A percentile compares a stretch with the other conserved stretches of the same genome.
Conservation (phyloP, 1,284 basidiomycete species). For the Apiotrichum sp. region DNA sequence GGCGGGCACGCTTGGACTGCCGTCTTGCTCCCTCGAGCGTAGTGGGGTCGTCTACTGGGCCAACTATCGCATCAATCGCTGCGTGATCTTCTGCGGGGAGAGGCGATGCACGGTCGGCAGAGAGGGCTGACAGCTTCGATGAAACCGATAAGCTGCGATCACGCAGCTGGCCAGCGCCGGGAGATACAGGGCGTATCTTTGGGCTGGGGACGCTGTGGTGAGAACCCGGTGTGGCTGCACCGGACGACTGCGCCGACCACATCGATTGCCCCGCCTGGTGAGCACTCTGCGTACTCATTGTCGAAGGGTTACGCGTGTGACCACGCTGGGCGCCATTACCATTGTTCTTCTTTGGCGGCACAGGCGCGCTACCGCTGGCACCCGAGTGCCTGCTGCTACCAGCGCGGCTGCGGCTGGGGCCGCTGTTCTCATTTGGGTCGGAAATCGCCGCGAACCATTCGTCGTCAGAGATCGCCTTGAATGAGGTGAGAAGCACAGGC, state of each 20-base stretch:
- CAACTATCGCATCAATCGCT: too few species aligned
- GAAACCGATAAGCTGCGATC: neutral
- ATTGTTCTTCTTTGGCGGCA: too few species aligned
- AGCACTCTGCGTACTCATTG: too few species aligned
- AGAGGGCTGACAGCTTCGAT: neutral
- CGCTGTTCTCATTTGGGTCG: neutral
- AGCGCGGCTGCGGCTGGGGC: too few species aligned
- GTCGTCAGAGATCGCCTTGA: conserved; percentile 38
- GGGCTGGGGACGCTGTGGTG: neutral
- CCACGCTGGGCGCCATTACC: too few species aligned
- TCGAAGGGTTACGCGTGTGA: too few species aligned
- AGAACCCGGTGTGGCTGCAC: neutral
- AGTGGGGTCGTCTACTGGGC: neutral
- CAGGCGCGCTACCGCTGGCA: too few species aligned
- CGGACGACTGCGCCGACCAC: neutral
- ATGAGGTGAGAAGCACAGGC: conserved; percentile 39
- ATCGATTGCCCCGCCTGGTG: neutral
- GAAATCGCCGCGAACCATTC: conserved; percentile 41
- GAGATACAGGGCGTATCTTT: neutral
- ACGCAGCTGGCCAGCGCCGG: neutral
- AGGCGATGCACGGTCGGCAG: neutral
- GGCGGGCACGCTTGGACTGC: conserved; percentile 1
- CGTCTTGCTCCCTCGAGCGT: neutral
- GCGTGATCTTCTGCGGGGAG: neutral
- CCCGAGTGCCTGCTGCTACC: too few species aligned